Evolutionary conservation across 108 stramenopile genomes (phyloP).

Genomic region (Cyclotella choctawhatcheeana): DNA sequence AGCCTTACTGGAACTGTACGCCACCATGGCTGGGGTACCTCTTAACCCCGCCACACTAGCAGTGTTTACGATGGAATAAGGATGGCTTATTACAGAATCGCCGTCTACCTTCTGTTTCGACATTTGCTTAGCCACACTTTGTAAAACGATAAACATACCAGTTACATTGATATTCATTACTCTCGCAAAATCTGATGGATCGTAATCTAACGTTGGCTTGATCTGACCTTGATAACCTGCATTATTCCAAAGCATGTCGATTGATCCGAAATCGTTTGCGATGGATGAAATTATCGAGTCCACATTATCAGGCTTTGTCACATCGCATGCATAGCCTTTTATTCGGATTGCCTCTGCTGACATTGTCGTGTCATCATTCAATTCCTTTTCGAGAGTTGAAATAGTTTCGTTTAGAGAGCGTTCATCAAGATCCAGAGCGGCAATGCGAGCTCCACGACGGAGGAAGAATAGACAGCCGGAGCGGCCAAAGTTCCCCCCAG

Average conservation of each 20-base stretch:
- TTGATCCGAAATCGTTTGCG: constrained; percentile 42
- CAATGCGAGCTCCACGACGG: constrained; percentile 79
- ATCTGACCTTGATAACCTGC: constrained; percentile 96
- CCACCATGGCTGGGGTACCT: constrained; percentile 91
- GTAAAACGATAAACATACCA: constrained; percentile 89
- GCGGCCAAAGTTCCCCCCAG: constrained; percentile 88
- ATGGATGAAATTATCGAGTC: constrained; percentile 47
- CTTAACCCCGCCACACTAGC: constrained; percentile 85
- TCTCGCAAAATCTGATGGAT: constrained; percentile 73
- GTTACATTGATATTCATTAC: constrained; percentile 95
- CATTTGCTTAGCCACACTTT: constrained; percentile 83
- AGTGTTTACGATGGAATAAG: constrained; percentile 89
- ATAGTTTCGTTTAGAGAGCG: constrained; percentile 70
- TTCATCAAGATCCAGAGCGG: constrained; percentile 72
- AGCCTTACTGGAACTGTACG: constrained; percentile 86
- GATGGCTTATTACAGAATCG: constrained; percentile 27
- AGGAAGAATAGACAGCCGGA: constrained; percentile 82
- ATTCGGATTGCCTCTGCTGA: constrained; percentile 9
- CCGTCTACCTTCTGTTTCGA: constrained; percentile 40
- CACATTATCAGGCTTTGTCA: constrained; percentile 65
- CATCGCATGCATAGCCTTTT: constrained; percentile 61
- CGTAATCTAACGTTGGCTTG: constrained; percentile 82
- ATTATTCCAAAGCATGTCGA: constrained; percentile 92
- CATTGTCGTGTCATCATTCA: too few relatives aligned
- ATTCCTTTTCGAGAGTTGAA: constrained; percentile 10